A percentile compares a stretch with the other conserved stretches of the same genome.
These are phyloP conservation scores for Cytospora chrysosperma DNA, from an alignment of 2,329 filamentous ascomycete genomes.

Conservation along the genomic window DNA sequence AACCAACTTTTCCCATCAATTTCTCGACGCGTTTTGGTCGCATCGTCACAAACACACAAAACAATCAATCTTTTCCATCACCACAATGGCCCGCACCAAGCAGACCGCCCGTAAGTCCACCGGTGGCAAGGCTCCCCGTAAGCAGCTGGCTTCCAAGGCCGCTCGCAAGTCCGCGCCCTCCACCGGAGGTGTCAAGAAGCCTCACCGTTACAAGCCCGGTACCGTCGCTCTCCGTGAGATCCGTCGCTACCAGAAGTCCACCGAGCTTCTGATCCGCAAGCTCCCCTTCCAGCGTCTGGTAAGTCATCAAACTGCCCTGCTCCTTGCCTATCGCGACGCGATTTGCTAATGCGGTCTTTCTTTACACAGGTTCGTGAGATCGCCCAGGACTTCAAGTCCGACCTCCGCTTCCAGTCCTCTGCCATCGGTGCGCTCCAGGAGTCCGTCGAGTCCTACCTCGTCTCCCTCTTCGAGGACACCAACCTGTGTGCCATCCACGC, in stretches of 20 bases:
- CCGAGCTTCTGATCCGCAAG: conserved; percentile 94
- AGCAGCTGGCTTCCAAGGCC: conserved; percentile 99
- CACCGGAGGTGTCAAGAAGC: conserved; percentile 97
- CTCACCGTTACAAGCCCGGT: conserved; percentile 85
- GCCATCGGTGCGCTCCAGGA: conserved; percentile 97
- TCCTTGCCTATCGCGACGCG: neutral
- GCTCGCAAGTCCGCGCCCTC: conserved; percentile 97
- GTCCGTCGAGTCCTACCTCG: conserved; percentile 97
- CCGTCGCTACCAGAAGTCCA: conserved; percentile 95
- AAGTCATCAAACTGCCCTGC: conserved; percentile 33
- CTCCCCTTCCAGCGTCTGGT: conserved; percentile 95
- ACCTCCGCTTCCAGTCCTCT: conserved; percentile 96
- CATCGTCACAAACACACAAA: conserved; percentile 29
- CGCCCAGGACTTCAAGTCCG: conserved; percentile 91
- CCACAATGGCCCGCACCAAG: conserved; percentile 64
- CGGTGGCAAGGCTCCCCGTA: conserved; percentile 77
- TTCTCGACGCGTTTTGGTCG: conserved; percentile 28
- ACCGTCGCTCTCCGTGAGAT: conserved; percentile 99
- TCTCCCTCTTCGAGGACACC: conserved; percentile 97
- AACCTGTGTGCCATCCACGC: conserved; percentile 98
- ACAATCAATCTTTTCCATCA: conserved; percentile 31
- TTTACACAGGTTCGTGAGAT: conserved; percentile 76
- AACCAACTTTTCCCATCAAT: conserved; percentile 33
- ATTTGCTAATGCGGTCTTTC: conserved; percentile 27
- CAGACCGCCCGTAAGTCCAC: conserved; percentile 74